Evolutionary conservation across 140 eudicot species (phyloP), one percentile per base, ranked within the genome.

Genomic region (Flaveria floridana): DNA sequence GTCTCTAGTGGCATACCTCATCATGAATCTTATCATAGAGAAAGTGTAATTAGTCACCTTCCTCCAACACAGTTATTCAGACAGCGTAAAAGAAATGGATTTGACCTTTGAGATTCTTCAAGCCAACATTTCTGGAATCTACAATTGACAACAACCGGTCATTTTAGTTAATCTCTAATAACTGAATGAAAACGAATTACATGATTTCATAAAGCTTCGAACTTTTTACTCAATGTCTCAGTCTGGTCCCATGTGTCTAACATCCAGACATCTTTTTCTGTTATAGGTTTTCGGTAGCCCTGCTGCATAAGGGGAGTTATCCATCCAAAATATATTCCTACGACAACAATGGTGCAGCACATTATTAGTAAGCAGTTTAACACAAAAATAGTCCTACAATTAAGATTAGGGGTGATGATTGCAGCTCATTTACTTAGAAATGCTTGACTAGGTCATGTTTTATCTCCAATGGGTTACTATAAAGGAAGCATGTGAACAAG

Each of bases 191-290:
- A 47, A 25, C 23, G 62, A 8, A 20, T n/a, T 64, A 53, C 21
- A 62, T 50, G 37, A 72, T 37, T 63, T 65, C 74, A 77, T 70
- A 74, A n/a, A 72, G 76, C 15, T 75, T 63, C 84, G 26, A 65
- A 92, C 98, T 79, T 80, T 71, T 73, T 85, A 76, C 83, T 83
- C 74, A 94, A 81, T 71, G 85, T 88, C 77, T 94, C 96, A 41
- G 90, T 85, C 69, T 68, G 89, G 79, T 94, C 99, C 99, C 99
- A 94, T 62, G 94, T 80, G 68, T 94, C 99, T 56, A 90, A 79
- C 68, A 86, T 85, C 99, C 99, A 94, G 19, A 94, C 89, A 88
- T 94, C 96, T 81, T 94, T 94, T 79, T 90, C 99, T 7, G 95
- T 94, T 63, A 94, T 82, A 26, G 99, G 99, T 73, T 88, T 86